Conservation (phyloP, 495 filamentous ascomycete species). For the Penicillium lividum region DNA sequence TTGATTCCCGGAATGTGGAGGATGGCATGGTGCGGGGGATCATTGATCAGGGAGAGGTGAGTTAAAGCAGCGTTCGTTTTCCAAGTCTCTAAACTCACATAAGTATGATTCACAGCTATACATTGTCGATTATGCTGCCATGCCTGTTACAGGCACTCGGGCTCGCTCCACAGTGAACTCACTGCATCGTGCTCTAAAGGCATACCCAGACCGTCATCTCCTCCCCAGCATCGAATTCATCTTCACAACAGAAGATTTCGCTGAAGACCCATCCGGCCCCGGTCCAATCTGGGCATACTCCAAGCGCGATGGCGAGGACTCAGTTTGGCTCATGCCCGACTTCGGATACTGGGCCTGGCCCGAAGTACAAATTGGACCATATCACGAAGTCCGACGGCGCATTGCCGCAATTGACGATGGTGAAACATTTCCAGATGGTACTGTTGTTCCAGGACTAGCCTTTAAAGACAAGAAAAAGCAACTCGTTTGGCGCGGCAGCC, state of each 20-base stretch:
- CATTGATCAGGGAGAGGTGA: slow-evolving; percentile 44
- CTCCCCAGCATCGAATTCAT: slow-evolving; percentile 66
- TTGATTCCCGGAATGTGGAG: slow-evolving; percentile 31
- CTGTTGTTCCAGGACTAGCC: slow-evolving; percentile 13
- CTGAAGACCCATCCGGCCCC: slow-evolving; percentile 16
- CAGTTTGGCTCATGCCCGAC: slow-evolving; percentile 74
- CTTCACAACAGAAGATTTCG: slow-evolving; percentile 53
- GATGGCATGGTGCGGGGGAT: slow-evolving; percentile 44
- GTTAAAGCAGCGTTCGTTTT: background rate
- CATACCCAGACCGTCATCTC: slow-evolving; percentile 43
- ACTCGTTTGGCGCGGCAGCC: slow-evolving; percentile 68
- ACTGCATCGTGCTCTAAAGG: slow-evolving; percentile 38
- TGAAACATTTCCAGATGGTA: slow-evolving; percentile 19
- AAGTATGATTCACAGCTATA: slow-evolving; percentile 33
- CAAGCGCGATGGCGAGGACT: slow-evolving; percentile 43
- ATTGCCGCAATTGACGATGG: slow-evolving; percentile 41
- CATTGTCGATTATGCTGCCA: slow-evolving; percentile 37
- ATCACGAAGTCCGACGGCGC: slow-evolving; percentile 50
- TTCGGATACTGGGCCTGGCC: slow-evolving; percentile 79
- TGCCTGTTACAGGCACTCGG: slow-evolving; percentile 36
- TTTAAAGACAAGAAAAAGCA: slow-evolving; percentile 59
- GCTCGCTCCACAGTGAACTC: slow-evolving; percentile 43
- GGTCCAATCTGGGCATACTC: slow-evolving; percentile 56
- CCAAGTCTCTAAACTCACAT: background rate
- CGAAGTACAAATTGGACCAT: slow-evolving; percentile 59